Evolutionary conservation across 192 early-diverging fungal species (phyloP).

Genomic region (Backusella tarrabulga): DNA sequence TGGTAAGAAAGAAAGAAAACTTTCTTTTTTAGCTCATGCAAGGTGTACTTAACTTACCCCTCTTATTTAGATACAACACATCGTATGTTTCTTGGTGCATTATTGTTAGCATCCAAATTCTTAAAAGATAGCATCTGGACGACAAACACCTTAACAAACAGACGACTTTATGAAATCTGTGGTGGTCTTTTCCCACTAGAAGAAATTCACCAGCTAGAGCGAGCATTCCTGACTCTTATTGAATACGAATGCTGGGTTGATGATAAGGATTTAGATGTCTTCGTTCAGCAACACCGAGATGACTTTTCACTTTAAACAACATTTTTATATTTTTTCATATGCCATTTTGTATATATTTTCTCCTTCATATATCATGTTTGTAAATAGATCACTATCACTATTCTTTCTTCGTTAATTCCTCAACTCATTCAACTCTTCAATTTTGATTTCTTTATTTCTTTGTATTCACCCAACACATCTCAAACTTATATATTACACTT

Average conservation of each 20-base stretch:
- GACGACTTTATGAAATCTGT: slow-evolving; percentile 28
- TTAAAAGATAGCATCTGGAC: slow-evolving; percentile 7
- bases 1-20: slow-evolving; percentile 11
- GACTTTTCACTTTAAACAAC: slow-evolving; percentile 18
- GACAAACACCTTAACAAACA: slow-evolving; percentile 15
- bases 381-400: not conserved
- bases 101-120: slow-evolving; percentile 34
- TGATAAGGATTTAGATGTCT: slow-evolving; percentile 15
- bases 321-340: not conserved
- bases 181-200: slow-evolving; percentile 26
- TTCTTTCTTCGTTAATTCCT: not conserved
- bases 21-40: not conserved
- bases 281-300: slow-evolving; percentile 17
- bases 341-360: slow-evolving; percentile 1
- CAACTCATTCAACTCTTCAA: not conserved
- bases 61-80: slow-evolving; percentile 27
- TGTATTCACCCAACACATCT: not conserved
- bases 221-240: slow-evolving; percentile 24
- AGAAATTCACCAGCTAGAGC: slow-evolving; percentile 30
- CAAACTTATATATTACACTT: not conserved
- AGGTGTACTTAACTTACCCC: not conserved
- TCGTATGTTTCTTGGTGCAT: slow-evolving; percentile 31
- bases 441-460: not conserved
- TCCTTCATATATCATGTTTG: slow-evolving; percentile 5
- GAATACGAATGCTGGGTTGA: slow-evolving; percentile 25